Evolutionary conservation across 2,329 filamentous ascomycete genomes (phyloP), one percentile per base, ranked within the genome.

Genomic region (Sclerotinia spermophila): DNA sequence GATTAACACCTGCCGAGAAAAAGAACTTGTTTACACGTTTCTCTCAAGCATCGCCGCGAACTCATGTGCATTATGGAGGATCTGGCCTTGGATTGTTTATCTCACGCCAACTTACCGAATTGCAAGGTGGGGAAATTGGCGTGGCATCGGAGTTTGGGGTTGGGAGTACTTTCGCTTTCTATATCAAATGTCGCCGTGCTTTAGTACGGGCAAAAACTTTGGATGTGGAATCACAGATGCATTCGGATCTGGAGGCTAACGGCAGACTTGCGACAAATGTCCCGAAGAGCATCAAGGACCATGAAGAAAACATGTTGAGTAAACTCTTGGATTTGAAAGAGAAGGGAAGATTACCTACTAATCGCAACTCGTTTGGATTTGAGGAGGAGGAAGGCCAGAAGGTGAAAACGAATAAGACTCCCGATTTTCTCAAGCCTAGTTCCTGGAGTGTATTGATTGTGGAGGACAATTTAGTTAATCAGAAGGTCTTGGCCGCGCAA

Each of bases 61-160:
- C 91, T 0, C 91, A 93, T 74, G 89, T 93, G 24, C 88, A 92
- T 74, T 94, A 95, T 74, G 92, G 92, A 33, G 92, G 92, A 0
- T 92, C 89, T 0, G 92, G 92, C 0, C 84, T 96, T 1, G 92
- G 92, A 0, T 82, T 95, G 0, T 95, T 94, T 79, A 94, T 95
- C 74, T 92, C 89, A 40, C 86, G 91, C 33, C 87, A 92, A 69
- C 84, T 96, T n/a, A 92, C 91, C 0, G 92, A 95, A 78, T 82
- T 95, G 13, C 92, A 94, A 78, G 91, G 92, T 27, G 92, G 92
- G 6, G 89, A 92, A 72, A 94, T 96, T 59, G 92, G 92, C 2
- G 90, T 95, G 10, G 83, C 86, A 1, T 91, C 88, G 24, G 83
- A 88, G 72, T 84, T 86, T 3, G 90, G 90, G 1, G 85, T 87